Evolutionary conservation across 2,329 filamentous ascomycete species (phyloP), one percentile per base, ranked within the genome.

Genomic region (Sarocladium oryzae): DNA sequence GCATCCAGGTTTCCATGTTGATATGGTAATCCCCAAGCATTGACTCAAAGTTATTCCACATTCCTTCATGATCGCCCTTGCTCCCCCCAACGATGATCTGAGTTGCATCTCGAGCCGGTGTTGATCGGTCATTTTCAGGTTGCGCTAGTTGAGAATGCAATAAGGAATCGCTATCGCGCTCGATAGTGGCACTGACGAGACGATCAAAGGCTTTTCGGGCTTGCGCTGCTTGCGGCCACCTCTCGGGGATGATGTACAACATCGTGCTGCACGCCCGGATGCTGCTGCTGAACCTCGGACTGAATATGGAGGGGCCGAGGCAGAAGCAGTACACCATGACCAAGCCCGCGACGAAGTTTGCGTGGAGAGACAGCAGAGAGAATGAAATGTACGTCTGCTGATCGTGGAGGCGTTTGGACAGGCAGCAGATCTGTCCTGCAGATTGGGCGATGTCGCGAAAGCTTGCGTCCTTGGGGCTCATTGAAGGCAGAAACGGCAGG

Each of bases 361-460:
- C 37, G n/a, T 41, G 37, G n/a, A 41, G 37, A n/a, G 37, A 41
- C 11, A 41, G 21, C n/a, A 41, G n/a, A 5, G 37, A 41, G 20
- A 41, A 41, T n/a, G 37, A 41, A 8, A 41, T 41, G 37, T 41
- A 41, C 7, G 37, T 41, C n/a, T 41, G 37, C 37, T 41, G 37
- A 23, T 41, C 37, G 21, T 41, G 37, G 4, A 41, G 37, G 6
- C 37, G 7, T 24, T 41, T 41, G 6, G 37, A 41, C 18, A 41
- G n/a, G 20, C 37, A 11, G 37, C 37, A 41, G n/a, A 41, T 41
- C 21, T 41, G 37, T 10, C 37, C 37, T 7, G 37, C 37, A 8
- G 37, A 41, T 8, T 41, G 9, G 37, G 23, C 37, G 18, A 23
- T 41, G 9, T 41, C 37, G 5, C n/a, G 10, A 20, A 41, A 41